phyloP scores from a whole-genome alignment of 306 rosid species.

The Astragalus membranaceus region DNA sequence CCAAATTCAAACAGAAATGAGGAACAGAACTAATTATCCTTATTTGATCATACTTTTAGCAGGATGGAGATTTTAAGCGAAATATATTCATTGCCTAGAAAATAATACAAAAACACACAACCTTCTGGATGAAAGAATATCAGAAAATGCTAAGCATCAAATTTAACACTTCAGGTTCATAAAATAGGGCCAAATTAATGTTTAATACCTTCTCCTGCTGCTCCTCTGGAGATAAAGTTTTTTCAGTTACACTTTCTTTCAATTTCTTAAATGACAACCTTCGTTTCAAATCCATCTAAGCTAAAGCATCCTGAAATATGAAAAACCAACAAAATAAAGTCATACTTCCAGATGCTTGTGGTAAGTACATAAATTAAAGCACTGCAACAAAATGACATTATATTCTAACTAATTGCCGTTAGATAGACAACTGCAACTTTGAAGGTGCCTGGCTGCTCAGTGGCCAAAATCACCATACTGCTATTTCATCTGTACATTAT shows the following conservation, averaged over 20 bases:
- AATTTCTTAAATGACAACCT: slow-evolving; percentile 43
- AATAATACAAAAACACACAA: background rate
- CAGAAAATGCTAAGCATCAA: too few relatives aligned
- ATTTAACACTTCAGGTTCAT: too few relatives aligned
- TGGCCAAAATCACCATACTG: background rate
- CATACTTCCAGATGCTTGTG: background rate
- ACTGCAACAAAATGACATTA: background rate
- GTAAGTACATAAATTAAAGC: background rate
- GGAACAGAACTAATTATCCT: background rate
- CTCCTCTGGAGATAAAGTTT: slow-evolving; percentile 39
- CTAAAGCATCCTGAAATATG: slow-evolving; percentile 30
- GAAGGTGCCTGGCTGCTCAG: background rate
- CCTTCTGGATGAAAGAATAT: background rate
- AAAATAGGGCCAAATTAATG: background rate
- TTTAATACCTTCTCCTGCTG: slow-evolving; percentile 48
- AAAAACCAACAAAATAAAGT: background rate
- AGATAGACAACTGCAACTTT: background rate
- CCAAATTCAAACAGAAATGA: background rate
- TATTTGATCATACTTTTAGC: background rate
- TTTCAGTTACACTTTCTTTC: slow-evolving; percentile 33
- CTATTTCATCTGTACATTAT: background rate
- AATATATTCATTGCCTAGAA: background rate
- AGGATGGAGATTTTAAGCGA: background rate
- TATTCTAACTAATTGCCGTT: background rate
- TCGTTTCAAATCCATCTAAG: slow-evolving; percentile 20